phyloP scores from a whole-genome alignment of 345 rosid species.

The Acer campestre region DNA sequence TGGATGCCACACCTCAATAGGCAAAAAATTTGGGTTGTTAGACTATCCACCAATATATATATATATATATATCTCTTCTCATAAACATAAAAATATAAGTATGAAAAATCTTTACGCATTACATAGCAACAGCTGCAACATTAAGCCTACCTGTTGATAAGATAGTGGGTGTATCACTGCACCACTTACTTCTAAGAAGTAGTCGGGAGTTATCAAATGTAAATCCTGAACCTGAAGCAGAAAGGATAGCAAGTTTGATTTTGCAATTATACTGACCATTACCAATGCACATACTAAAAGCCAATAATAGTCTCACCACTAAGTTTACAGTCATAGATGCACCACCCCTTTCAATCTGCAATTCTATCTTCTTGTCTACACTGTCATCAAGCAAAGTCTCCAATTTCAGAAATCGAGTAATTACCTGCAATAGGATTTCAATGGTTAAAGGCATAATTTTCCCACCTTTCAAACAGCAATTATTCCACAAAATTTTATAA shows the following conservation, averaged over 20 bases:
- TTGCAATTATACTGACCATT: conserved; percentile 12
- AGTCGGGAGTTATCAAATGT: conserved; percentile 83
- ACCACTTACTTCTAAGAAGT: conserved; percentile 94
- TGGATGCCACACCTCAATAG: no score
- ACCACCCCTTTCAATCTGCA: conserved; percentile 95
- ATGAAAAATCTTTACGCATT: neutral
- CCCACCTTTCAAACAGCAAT: neutral
- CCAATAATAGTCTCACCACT: conserved; percentile 54
- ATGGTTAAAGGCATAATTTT: conserved; percentile 20
- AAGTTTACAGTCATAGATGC: conserved; percentile 56
- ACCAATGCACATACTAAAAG: conserved; percentile 12
- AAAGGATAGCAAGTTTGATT: conserved; percentile 15
- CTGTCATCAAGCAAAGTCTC: conserved; percentile 83
- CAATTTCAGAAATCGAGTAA: conserved; percentile 79
- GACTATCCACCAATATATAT: no score
- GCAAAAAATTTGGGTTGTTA: no score
- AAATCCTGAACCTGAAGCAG: conserved; percentile 86
- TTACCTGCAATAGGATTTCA: conserved; percentile 56
- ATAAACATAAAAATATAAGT: no score
- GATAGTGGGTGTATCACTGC: conserved; percentile 91
- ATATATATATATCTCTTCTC: no score
- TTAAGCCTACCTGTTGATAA: conserved; percentile 78
- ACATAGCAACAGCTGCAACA: conserved; percentile 7
- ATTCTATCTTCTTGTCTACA: conserved; percentile 58
- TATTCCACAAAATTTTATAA: neutral